Evolutionary conservation across 2,329 filamentous ascomycete genomes (phyloP).

Genomic region (Herpomyces periplanetae): DNA sequence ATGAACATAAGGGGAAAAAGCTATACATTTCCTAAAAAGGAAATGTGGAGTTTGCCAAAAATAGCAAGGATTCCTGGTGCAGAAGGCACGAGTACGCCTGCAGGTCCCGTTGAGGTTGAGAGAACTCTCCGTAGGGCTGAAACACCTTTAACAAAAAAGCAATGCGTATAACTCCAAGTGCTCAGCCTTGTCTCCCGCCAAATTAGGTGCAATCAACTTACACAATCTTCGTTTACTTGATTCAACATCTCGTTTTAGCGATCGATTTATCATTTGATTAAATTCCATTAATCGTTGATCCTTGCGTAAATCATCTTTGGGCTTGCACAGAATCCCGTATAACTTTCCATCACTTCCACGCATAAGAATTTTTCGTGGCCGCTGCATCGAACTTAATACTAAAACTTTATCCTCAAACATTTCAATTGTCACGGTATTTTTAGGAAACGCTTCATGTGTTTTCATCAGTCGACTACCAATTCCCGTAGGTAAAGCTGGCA

Average conservation of each 20-base stretch:
- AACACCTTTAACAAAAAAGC: too few species aligned
- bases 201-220: too few species aligned
- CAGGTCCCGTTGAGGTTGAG: too few species aligned
- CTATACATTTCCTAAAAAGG: too few species aligned
- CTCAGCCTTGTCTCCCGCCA: too few species aligned
- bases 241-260: slow-evolving; percentile 61
- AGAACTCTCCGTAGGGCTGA: too few species aligned
- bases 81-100: too few species aligned
- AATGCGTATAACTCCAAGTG: too few species aligned
- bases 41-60: too few species aligned
- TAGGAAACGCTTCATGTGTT: slow-evolving; percentile 40
- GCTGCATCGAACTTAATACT: slow-evolving; percentile 60
- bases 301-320: slow-evolving; percentile 84
- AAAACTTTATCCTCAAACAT: slow-evolving; percentile 54
- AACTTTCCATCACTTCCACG: slow-evolving; percentile 52
- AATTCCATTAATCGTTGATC: slow-evolving; percentile 98
- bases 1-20: too few species aligned
- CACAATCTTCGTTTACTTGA: slow-evolving; percentile 53
- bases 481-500: slow-evolving; percentile 31
- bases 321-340: slow-evolving; percentile 79
- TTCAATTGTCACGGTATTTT: slow-evolving; percentile 40
- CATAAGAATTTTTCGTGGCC: slow-evolving; percentile 56
- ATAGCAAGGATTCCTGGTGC: too few species aligned
- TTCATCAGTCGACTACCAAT: slow-evolving; percentile 26
- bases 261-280: slow-evolving; percentile 86